A percentile compares a stretch with the other conserved stretches of the same genome.
Conservation (phyloP, 2,329 filamentous ascomycete genomes). For the Fonsecaea nubica region DNA sequence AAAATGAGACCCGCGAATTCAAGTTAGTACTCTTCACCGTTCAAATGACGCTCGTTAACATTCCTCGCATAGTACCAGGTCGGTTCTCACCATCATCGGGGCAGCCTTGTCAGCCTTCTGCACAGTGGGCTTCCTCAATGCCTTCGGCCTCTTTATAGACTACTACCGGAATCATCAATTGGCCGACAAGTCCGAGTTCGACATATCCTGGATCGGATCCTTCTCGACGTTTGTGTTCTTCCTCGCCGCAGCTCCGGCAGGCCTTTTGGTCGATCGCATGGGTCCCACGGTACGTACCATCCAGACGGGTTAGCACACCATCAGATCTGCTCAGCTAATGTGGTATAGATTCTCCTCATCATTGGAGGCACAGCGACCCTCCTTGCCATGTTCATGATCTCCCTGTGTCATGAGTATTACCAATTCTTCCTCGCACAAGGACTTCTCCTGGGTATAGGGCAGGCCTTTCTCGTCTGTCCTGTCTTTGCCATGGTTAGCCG, state of each 20-base stretch:
- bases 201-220: conserved; percentile 55
- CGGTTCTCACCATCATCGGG: conserved; percentile 44
- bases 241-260: conserved; percentile 45
- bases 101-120: conserved; percentile 45
- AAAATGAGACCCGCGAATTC: conserved; percentile 15
- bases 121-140: conserved; percentile 49
- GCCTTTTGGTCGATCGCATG: conserved; percentile 53
- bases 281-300: conserved; percentile 47
- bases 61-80: conserved; percentile 37
- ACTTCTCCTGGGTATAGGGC: conserved; percentile 51
- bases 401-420: conserved; percentile 56
- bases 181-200: conserved; percentile 42
- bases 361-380: conserved; percentile 41
- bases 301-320: too few species aligned
- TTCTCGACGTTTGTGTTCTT: conserved; percentile 48
- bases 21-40: conserved; percentile 12
- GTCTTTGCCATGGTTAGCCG: conserved; percentile 55
- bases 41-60: background rate
- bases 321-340: conserved; percentile 2
- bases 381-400: conserved; percentile 47
- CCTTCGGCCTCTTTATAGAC: conserved; percentile 53
- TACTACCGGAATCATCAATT: conserved; percentile 53
- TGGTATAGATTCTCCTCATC: conserved; percentile 27
- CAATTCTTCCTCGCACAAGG: conserved; percentile 61
- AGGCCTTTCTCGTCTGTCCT: conserved; percentile 55